These are phyloP conservation scores for Auriscalpium orientale DNA, from an alignment of 768 basidiomycete species.

Conservation along the genomic window DNA sequence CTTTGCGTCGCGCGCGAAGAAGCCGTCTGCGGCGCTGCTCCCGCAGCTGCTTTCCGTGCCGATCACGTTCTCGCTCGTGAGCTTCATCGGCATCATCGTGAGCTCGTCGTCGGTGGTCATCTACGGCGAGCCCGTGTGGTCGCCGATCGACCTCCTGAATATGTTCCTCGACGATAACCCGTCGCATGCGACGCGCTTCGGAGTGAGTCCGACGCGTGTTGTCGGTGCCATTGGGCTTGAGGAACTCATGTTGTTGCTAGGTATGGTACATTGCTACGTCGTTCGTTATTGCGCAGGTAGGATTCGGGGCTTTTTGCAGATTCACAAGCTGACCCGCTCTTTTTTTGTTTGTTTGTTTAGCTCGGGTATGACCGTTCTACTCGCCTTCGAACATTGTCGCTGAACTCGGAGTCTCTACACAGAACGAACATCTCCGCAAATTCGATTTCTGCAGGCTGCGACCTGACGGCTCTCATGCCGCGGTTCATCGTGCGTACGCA, in stretches of 20 bases:
- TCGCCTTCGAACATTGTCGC: neutral
- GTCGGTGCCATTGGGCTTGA: conserved; percentile 9
- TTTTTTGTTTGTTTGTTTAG: neutral
- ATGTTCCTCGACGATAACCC: conserved; percentile 61
- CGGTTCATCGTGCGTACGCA: conserved; percentile 53
- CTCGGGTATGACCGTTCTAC: conserved; percentile 15
- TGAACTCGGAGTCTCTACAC: conserved; percentile 8
- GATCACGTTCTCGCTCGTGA: conserved; percentile 63
- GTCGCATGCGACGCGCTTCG: conserved; percentile 59
- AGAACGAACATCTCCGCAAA: conserved; percentile 81
- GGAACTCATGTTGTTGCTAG: conserved; percentile 20
- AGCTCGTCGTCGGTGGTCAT: conserved; percentile 69
- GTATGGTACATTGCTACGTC: conserved; percentile 75
- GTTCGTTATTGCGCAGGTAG: conserved; percentile 72
- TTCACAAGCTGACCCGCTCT: neutral
- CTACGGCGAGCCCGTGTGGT: conserved; percentile 75
- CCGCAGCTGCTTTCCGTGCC: conserved; percentile 70
- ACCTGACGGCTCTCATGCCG: conserved; percentile 71
- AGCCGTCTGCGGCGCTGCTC: conserved; percentile 48
- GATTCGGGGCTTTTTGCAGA: neutral
- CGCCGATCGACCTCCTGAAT: conserved; percentile 63
- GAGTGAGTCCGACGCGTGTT: conserved; percentile 28
- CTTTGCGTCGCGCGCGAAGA: conserved; percentile 58
- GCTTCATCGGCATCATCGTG: conserved; percentile 77
- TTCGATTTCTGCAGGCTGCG: conserved; percentile 76